Evolutionary conservation across 805 yeast species (phyloP).

Genomic region (Candida methanosorbosa): DNA sequence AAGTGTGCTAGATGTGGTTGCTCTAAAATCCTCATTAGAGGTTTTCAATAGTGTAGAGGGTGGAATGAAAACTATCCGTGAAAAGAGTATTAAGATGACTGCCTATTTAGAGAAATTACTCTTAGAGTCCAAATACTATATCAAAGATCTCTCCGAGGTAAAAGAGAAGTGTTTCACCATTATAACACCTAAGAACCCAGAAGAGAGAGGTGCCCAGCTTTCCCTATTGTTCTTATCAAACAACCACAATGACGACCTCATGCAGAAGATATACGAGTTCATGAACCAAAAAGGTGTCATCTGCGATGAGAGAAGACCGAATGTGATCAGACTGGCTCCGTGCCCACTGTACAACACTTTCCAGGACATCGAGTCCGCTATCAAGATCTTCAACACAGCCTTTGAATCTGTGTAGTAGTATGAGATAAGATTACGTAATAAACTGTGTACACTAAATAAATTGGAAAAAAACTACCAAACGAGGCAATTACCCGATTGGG

Average conservation of each 20-base stretch:
- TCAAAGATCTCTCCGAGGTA: slow-evolving; percentile 8
- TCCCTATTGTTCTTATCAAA: slow-evolving; percentile 60
- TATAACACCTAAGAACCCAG: slow-evolving; percentile 57
- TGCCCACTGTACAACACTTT: slow-evolving; percentile 76
- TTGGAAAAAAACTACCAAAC: too few relatives aligned
- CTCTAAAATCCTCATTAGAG: slow-evolving; percentile 59
- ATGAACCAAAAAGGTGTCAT: slow-evolving; percentile 55
- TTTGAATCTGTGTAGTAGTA: not conserved
- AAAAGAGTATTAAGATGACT: slow-evolving; percentile 52
- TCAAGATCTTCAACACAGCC: not conserved
- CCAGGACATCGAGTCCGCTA: slow-evolving; percentile 37
- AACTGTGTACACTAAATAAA: too few relatives aligned
- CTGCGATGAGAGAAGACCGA: slow-evolving; percentile 85
- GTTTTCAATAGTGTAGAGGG: slow-evolving; percentile 47
- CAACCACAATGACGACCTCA: slow-evolving; percentile 30
- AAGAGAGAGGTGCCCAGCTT: slow-evolving; percentile 73
- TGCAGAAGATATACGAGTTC: slow-evolving; percentile 49
- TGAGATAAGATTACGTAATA: too few relatives aligned
- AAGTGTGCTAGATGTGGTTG: slow-evolving; percentile 75
- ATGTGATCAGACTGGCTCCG: slow-evolving; percentile 87
- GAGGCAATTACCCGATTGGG: too few relatives aligned
- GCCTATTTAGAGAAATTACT: slow-evolving; percentile 43
- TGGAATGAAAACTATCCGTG: slow-evolving; percentile 51
- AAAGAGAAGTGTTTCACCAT: slow-evolving; percentile 40
- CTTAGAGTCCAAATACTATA: slow-evolving; percentile 36